Evolutionary conservation across 75 land plant species (phyloP), one percentile per base, ranked within the genome.

Genomic region (Pseudotsuga menziesii): DNA sequence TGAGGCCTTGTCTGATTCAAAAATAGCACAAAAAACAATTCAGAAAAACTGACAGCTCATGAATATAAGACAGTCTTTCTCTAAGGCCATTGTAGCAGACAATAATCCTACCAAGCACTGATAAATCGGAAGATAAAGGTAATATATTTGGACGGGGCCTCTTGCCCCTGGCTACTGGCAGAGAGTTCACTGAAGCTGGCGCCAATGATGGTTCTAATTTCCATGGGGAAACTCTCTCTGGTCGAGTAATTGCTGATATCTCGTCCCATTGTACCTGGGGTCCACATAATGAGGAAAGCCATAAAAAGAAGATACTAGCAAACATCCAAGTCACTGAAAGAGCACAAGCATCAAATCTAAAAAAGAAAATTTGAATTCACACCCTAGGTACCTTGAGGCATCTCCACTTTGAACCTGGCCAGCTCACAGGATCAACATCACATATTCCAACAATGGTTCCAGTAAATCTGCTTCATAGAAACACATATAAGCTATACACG

Each of bases 361-460:
- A 41, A 12, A 41, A n/a, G 1, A 69, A 19, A 69, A 3, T 41
- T 41, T 41, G 4, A 48, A 48, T 48, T 11, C 12, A 48, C 54
- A 48, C 54, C 54, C 13, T n/a, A 25, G 22, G 3, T 77, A 92
- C 95, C 89, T 90, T 86, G n/a, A 94, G 84, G 20, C 82, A 79
- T 76, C 91, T 84, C 98, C 98, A 94, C 72, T 83, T 82, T 55
- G 98, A 94, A 23, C 66, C 79, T 25, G 81, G 90, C 98, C 98
- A 94, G 54, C 82, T 82, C 29, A 22, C 81, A 62, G 83, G 75
- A 76, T 94, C 93, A 32, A 81, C 64, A 54, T 91, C 91, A 63
- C 85, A 85, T 27, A 83, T 82, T 12, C 82, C 90, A 76, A 88
- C 81, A 11, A 94, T 81, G 11, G 93, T 93, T 9, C 98, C 98